A percentile compares a stretch with the other conserved stretches of the same genome.
Evolutionary conservation across 768 basidiomycete species (phyloP).

Genomic region (Sporobolomyces phaffii): DNA sequence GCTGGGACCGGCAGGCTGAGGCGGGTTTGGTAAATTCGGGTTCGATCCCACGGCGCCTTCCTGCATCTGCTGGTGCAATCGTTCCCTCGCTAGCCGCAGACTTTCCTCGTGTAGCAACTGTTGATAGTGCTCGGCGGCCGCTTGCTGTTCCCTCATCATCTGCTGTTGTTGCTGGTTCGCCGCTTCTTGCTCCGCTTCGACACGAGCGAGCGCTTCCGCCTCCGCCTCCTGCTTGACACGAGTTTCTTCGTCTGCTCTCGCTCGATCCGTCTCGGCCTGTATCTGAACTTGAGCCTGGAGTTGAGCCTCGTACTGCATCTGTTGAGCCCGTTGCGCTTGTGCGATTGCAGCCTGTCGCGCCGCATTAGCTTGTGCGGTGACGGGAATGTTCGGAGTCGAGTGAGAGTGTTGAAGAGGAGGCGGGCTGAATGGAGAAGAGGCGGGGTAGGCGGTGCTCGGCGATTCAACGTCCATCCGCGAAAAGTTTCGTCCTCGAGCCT

Average conservation of each 20-base stretch:
- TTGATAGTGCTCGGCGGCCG: constrained; percentile 20
- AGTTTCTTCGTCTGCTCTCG: constrained; percentile 2
- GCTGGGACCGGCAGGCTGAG: neutral
- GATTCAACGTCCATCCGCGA: constrained; percentile 34
- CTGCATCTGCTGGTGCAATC: constrained; percentile 29
- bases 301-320: constrained; percentile 11
- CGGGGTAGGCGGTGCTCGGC: constrained; percentile 7
- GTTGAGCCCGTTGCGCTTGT: constrained; percentile 13
- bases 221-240: neutral
- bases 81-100: constrained; percentile 24
- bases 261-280: constrained; percentile 1
- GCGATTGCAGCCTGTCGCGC: constrained; percentile 17
- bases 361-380: constrained; percentile 1
- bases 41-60: constrained; percentile 17
- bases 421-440: neutral
- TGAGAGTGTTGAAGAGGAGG: constrained; percentile 27
- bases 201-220: constrained; percentile 6
- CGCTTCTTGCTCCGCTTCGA: constrained; percentile 5
- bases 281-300: constrained; percentile 9
- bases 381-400: constrained; percentile 23
- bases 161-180: constrained; percentile 19
- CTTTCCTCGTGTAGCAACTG: constrained; percentile 27
- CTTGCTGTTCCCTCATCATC: constrained; percentile 16
- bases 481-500: constrained; percentile 10
- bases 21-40: constrained; percentile 25